phyloP scores from a whole-genome alignment of 495 filamentous ascomycete species.

The Sordaria brevicollis region DNA sequence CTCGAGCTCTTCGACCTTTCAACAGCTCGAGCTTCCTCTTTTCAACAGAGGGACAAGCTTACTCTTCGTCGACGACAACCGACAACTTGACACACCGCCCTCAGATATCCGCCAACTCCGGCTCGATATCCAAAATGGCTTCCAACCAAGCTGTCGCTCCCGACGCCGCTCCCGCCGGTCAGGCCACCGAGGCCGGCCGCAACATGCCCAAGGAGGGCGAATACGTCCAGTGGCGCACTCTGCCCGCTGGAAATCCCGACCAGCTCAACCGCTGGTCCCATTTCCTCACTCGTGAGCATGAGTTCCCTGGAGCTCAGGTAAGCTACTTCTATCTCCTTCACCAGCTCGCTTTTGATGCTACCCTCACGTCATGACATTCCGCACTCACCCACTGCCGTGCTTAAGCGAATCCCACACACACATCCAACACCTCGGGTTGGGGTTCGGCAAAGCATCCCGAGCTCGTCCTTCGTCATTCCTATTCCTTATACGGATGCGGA shows the following conservation, averaged over 20 bases:
- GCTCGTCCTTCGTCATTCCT: background rate
- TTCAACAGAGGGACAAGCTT: background rate
- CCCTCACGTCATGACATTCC: background rate
- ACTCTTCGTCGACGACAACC: background rate
- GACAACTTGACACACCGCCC: background rate
- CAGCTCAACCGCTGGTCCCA: conserved; percentile 39
- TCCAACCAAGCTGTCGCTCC: background rate
- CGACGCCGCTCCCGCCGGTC: background rate
- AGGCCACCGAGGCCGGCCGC: conserved; percentile 1
- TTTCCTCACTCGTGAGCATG: conserved; percentile 53
- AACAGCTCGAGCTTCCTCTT: background rate
- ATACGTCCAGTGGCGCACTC: conserved; percentile 33
- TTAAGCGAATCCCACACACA: background rate
- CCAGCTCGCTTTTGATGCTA: background rate
- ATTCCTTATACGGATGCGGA: background rate
- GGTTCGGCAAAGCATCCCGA: background rate
- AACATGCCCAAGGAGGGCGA: conserved; percentile 32
- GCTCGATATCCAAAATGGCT: background rate
- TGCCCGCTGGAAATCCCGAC: conserved; percentile 27
- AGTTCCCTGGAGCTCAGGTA: conserved; percentile 88
- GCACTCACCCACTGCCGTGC: background rate
- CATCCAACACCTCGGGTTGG: background rate
- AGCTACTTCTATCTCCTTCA: conserved; percentile 1
- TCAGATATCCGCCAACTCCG: background rate
- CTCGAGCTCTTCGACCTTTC: background rate